Evolutionary conservation across 2,329 filamentous ascomycete species (phyloP).

Genomic region (Fusarium annulatum): DNA sequence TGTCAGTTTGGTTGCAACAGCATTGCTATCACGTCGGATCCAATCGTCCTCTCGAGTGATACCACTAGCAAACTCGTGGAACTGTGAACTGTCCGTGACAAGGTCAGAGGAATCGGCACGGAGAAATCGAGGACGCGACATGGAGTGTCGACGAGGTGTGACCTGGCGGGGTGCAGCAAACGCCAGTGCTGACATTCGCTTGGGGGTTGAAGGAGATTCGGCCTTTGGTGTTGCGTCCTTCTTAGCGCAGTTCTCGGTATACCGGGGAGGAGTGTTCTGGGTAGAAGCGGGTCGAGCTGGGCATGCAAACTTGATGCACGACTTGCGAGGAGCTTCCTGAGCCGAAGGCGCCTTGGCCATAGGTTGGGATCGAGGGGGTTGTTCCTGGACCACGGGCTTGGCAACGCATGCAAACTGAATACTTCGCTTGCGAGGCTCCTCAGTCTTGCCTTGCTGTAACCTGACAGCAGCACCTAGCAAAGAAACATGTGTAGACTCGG

Average conservation of each 20-base stretch:
- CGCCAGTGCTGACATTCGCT: constrained; percentile 41
- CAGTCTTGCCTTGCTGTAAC: constrained; percentile 52
- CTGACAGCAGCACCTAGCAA: constrained; percentile 40
- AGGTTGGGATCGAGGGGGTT: constrained; percentile 50
- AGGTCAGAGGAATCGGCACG: constrained; percentile 63
- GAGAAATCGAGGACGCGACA: constrained; percentile 58
- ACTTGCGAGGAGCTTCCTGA: constrained; percentile 61
- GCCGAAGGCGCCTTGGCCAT: constrained; percentile 49
- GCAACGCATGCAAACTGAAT: constrained; percentile 90
- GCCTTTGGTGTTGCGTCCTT: constrained; percentile 31
- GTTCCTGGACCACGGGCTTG: constrained; percentile 63
- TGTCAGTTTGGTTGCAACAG: constrained; percentile 77
- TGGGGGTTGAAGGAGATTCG: constrained; percentile 49
- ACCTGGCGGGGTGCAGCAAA: constrained; percentile 43
- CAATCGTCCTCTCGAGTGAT: constrained; percentile 88
- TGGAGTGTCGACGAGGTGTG: constrained; percentile 39
- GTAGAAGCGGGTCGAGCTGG: constrained; percentile 62
- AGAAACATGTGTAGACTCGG: constrained; percentile 43
- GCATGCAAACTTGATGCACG: constrained; percentile 82
- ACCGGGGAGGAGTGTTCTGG: constrained; percentile 52
- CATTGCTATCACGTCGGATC: constrained; percentile 76
- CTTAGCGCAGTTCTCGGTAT: constrained; percentile 15
- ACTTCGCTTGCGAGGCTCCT: constrained; percentile 77
- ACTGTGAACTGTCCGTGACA: constrained; percentile 69
- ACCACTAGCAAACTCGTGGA: constrained; percentile 93